Base-by-base conservation (phyloP, 495 filamentous ascomycete genomes). In the Trichoderma orchidacearum region DNA sequence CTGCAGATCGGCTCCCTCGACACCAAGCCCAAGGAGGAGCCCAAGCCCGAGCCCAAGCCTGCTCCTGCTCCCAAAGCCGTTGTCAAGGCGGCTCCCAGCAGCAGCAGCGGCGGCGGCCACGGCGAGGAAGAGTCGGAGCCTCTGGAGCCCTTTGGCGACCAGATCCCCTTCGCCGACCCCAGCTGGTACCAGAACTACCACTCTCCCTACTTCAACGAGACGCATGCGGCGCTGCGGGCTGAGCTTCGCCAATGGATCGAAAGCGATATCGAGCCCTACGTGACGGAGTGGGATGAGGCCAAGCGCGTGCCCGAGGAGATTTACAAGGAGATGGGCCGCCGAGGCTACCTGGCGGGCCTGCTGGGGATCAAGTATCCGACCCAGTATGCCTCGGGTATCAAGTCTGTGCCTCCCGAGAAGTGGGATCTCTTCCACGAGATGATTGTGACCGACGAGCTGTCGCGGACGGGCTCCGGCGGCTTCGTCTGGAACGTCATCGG, bases 381-480 rank as follows among this genome's bases (percentile, higher is more conserved):
- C 56, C 69, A 95, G 54, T 82, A 85, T 64, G 85, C 82, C 11
- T 75, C 86, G 65, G 70, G 77, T 0, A 80, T 95, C 51, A 79
- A 86, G 70, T 83, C 82, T 36, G 93, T 98, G 17, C 68, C 86
- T 2, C 76, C 84, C 12, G 90, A 97, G 69, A 83, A 92, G 67
- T 98, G 93, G 93, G 93, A 98, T 72, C 78, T 94, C 21, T 98
- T 96, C 81, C 93, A 98, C 72, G 93, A 98, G 74, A 81, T 96
- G 78, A 72, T 96, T 28, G 63, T 98, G 48, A 96, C 91, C 2
- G 93, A 98, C 64, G 93, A 98, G 76, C 72, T 98, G 12, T 93
- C 86, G 36, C 88, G 93, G 50, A 75, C 81, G 52, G 93, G 84
- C 27, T 92, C 87, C 55, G 93, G 93, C 65, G 93, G 93, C 56